Base-by-base conservation (phyloP, 1,284 basidiomycete genomes). In the Ustilago lituana region DNA sequence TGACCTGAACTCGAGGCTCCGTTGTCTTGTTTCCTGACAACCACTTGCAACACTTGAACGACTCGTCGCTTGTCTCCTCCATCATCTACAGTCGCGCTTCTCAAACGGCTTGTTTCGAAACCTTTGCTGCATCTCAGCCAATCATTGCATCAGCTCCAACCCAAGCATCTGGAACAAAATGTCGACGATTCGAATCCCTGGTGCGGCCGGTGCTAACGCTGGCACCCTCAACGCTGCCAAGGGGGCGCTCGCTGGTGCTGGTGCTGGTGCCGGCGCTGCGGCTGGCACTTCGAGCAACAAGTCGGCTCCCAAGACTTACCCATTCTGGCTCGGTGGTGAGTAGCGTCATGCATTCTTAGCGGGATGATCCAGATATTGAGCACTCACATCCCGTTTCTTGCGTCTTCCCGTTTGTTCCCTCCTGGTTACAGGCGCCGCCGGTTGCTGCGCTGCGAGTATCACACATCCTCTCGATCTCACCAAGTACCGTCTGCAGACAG, bases 381-480 rank as follows among this genome's bases (percentile, higher is more conserved):
- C 17, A 8, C 53, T 35, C 27, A 31, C 39, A 23, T 23, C 27
- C 26, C 17, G 17, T 0, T 39, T 22, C 2, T 15, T 12, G 12
- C 22, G 9, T 24, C 12, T 12, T 23, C 10, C 12, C 11, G 19
- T 19, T 36, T 8, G 11, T 37, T 12, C 15, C 9, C 27, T 20
- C n/a, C n/a, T n/a, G n/a, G n/a, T 4, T 19, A 9, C 47, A 69
- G 66, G 68, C 31, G 68, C 68, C 8, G 68, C 68, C 19, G 68
- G 63, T 2, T 66, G 63, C 48, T 71, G 68, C 40, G 68, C 68
- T n/a, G 68, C 68, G 0, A 55, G 50, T 29, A 71, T 71, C 59
- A 83, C 82, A 23, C 82, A 83, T 57, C 82, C 82, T 0, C 77
- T 83, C 29, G 82, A 83, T 45, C 61, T 82, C 8, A 64, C 71